Evolutionary conservation across 306 rosid species (phyloP), one percentile per base, ranked within the genome.

Genomic region (Spatholobus suberectus): DNA sequence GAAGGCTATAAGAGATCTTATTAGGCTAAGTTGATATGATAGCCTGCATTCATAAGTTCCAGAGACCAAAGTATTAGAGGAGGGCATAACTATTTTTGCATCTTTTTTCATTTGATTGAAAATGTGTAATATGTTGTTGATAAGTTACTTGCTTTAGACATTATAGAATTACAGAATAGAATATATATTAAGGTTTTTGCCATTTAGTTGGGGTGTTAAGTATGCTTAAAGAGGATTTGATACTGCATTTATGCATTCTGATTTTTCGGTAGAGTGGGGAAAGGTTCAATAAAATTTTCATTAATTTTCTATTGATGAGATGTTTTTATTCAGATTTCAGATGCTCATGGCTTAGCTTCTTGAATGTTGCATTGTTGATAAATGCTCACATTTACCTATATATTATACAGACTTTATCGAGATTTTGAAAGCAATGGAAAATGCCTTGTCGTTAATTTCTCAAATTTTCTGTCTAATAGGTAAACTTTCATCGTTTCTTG

Each of bases 401-500:
- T 37, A 35, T 67, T 15, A 8, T 54, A 29, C 67, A 18, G 40
- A 62, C 78, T 65, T 52, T 20, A 23, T 66, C 40, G 41, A 55
- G 37, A 59, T 61, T 57, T 49, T 11, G 52, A 40, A 32, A 49
- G 27, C 41, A 44, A 29, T 34, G 70, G 17, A n/a, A 75, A 55
- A 58, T 54, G 9, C 71, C 84, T 71, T 82, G 55, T 8, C 18
- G 43, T 80, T 71, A n/a, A 47, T 67, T 63, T 47, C 71, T 59
- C 67, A 17, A 41, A 12, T 76, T 79, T 83, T 69, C n/a, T 87
- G 52, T 76, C 70, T 76, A 49, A 54, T 77, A 96, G 99, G 94
- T 92, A 27, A 94, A 90, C 17, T 87, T 90, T 68, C 79, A 77
- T 76, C 67, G 87, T 26, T 88, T 88, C 86, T 81, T 84, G 68